Base-by-base conservation (phyloP, 2,329 filamentous ascomycete species). In the Nemania sp. region DNA sequence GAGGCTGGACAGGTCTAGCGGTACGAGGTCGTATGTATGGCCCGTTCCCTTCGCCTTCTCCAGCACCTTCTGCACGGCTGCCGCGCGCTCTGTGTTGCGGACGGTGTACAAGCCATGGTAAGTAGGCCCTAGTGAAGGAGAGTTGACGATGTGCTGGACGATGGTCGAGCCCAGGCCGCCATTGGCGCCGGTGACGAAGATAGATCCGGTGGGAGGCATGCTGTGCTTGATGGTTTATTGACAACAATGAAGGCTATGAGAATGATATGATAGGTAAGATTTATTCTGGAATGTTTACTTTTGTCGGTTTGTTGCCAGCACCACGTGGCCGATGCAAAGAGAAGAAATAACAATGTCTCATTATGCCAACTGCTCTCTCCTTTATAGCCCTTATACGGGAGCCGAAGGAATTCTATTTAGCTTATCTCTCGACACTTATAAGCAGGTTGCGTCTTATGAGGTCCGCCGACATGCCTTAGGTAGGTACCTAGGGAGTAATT, bases 181-280 rank as follows among this genome's bases (percentile, higher is more conserved):
- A 17, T 61, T 64, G 39, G 62, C 52, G 20, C 62, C 62, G 2
- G 62, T 64, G 40, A 63, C 33, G 19, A 63, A 20, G 40, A 61
- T 57, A 9, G 59, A 60, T 5, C 56, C 60, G 9, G 42, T 31
- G 17, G 56, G 51, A 23, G 45, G 15, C 54, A 60, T 58, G 14
- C 9, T 40, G 12, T 30, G 5, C 20, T 20, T 14, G 46, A 15
- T 17, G n/a, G 12, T 30, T 2, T 5, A 9, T 31, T 31, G 26
- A 4, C 28, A n/a, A n/a, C n/a, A n/a, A n/a, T n/a, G n/a, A n/a
- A n/a, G n/a, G n/a, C n/a, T n/a, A n/a, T n/a, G n/a, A n/a, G n/a
- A n/a, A n/a, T n/a, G n/a, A n/a, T n/a, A n/a, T n/a, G n/a, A n/a
- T n/a, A n/a, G n/a, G n/a, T n/a, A n/a, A n/a, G n/a, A n/a, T 31